Base-by-base conservation (phyloP, 768 basidiomycete genomes). In the Tulasnella sp. region DNA sequence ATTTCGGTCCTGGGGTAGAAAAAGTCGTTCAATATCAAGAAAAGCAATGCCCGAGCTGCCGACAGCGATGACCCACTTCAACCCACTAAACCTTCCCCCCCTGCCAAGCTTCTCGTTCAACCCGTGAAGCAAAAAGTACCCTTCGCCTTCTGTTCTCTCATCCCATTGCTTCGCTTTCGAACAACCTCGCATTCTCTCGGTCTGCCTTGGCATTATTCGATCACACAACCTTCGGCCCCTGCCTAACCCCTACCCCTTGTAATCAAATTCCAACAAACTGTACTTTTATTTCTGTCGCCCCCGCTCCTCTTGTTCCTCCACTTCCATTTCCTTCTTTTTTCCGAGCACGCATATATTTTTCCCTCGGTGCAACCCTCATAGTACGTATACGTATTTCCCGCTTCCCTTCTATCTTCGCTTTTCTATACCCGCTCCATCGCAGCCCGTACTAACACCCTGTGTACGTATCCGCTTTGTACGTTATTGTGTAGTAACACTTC, bases 11-110 rank as follows among this genome's bases (percentile, higher is more conserved):
- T 12, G 64, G 39, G 6, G 39, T 69, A 15, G 75, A 76, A 68
- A 76, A 76, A 37, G 75, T 76, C 25, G 52, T 54, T 15, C 67
- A 42, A 37, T 42, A 40, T 39, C 36, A 64, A 38, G 75, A 76
- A 68, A 76, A 76, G 52, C 67, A 34, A 7, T 76, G 75, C 38
- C 75, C 75, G 17, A 25, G 3, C 3, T 76, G 75, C 67, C 58
- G 75, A 37, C 45, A 4, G 67, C 39, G n/a, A 25, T 54, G 19
- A 31, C 38, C 67, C n/a, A n/a, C 34, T 69, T 17, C 25, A 49
- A 19, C 49, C 34, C 75, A 25, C 17, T 70, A 31, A 34, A 31
- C 29, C 29, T 7, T 70, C 22, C 14, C 19, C 29, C 67, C 38
- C 39, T 19, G 17, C 52, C 69, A 17, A 38, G 40, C 39, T 64